Base-by-base conservation (phyloP, 1,139 yeast species). In the Saccharomycopsis hybrid region DNA sequence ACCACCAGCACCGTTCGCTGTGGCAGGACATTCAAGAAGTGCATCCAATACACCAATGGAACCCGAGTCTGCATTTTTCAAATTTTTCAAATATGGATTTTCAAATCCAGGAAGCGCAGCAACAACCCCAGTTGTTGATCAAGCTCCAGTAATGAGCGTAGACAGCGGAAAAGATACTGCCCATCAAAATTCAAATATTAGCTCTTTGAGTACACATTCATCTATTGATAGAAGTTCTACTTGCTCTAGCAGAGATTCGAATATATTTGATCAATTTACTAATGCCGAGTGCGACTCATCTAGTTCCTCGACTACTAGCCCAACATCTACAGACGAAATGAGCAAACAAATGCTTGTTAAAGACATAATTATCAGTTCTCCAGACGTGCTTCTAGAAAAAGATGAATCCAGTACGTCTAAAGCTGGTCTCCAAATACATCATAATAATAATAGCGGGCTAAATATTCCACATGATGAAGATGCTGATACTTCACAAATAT, bases 51-150 rank as follows among this genome's bases (percentile, higher is more conserved):
- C 48, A 13, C 46, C 52, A 3, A 9, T 5, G 24, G 49, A 44
- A 5, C 5, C 32, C 11, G 53, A 52, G 27, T 49, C 50, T 35
- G 39, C 39, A 25, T 50, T 52, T 37, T 30, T 52, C 24, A 40
- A 38, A 18, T 52, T 52, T 37, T 52, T 52, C 47, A 49, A 47
- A 40, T 52, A 52, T 30, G 55, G 55, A 4, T 52, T 52, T 38
- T 36, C 51, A 11, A 40, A 30, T 7, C 31, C 43, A 29, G 24
- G 25, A n/a, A 46, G 41, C 8, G 36, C 44, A 11, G 24, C 40
- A 13, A 31, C 46, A 11, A 49, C 46, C 13, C 42, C 51, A 36
- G 36, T 29, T 5, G 27, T 13, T 5, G 49, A 45, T 28, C 27
- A 37, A 18, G 27, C 36, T 13, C 8, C 25, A 41, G 41, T 27